Base-by-base conservation (phyloP, 192 early-diverging fungal genomes). In the Backusella parvicylindrica region DNA sequence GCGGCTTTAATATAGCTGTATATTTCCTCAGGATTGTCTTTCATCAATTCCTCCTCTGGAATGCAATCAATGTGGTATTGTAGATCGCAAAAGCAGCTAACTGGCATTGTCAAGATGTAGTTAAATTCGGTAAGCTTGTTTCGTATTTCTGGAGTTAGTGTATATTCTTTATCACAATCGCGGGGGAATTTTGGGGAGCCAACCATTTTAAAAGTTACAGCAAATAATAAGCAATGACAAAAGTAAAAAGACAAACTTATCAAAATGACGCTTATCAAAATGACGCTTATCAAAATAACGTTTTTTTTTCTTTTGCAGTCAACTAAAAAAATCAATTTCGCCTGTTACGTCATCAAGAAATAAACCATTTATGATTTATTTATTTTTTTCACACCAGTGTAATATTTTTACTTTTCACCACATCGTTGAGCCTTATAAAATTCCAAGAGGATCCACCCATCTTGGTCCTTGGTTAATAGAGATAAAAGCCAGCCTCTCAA, bases 401-500 rank as follows among this genome's bases (percentile, higher is more conserved):
- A n/a, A n/a, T n/a, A n/a, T n/a, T n/a, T n/a, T n/a, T n/a, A n/a
- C n/a, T n/a, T n/a, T n/a, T n/a, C n/a, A n/a, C n/a, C n/a, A n/a
- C n/a, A n/a, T n/a, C n/a, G n/a, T n/a, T n/a, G n/a, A 64, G 63
- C 64, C 64, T 65, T 65, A 65, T 65, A 65, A 66, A 66, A 8
- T 16, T 66, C 64, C 64, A 66, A 66, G 64, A 66, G 64, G 64
- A 66, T 7, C 1, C 64, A 66, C 64, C 64, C 64, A 66, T 66
- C 64, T 66, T 0, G 13, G 64, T 66, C 8, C 64, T 66, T 66
- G 64, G 64, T 7, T 66, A 66, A 66, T 66, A 66, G 64, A 66
- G 33, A 66, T 66, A n/a, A 66, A 66, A 66, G 64, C 64, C 64
- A 66, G 64, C 35, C 32, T 66, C 31, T 66, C 64, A 66, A 66